Base-by-base conservation (phyloP, 371 early-diverging fungal species). In the Phascolomyces articulosus region DNA sequence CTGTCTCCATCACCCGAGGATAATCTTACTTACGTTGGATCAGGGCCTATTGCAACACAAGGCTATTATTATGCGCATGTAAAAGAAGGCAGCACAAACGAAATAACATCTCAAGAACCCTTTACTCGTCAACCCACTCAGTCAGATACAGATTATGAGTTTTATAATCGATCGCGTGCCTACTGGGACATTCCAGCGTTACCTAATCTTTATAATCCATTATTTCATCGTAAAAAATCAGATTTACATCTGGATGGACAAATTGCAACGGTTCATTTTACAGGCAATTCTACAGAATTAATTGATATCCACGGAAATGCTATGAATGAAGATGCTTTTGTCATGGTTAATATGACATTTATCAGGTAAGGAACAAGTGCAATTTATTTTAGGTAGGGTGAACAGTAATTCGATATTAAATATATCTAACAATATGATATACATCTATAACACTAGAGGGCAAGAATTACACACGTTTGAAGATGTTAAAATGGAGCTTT, bases 401-500 rank as follows among this genome's bases (percentile, higher is more conserved):
- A 53, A 16, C 16, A 16, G 23, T n/a, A 41, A 29, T n/a, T 3
- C 18, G 7, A 24, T 26, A 11, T 28, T 24, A 6, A 11, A 18
- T n/a, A 55, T 55, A 21, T 60, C 4, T 3, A n/a, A n/a, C n/a
- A n/a, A n/a, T n/a, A n/a, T n/a, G n/a, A n/a, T n/a, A n/a, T n/a
- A n/a, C n/a, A n/a, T n/a, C 2, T 34, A 34, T 1, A 6, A 0
- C 11, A 9, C 11, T 15, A 47, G 40, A 62, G 4, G 60, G 72
- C 71, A 61, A 13, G 31, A 64, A 28, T 55, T 72, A 3, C 44
- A 63, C 21, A 20, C 57, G 10, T 68, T 79, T 23, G 34, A 58
- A 0, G 61, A 67, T 49, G 70, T 58, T 0, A 55, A 66, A 23
- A 60, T 79, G 21, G 56, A 65, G 20, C 54, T 79, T 20, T 63